Base-by-base conservation (phyloP, 2,329 filamentous ascomycete genomes). In the Paecilomyces sp. region DNA sequence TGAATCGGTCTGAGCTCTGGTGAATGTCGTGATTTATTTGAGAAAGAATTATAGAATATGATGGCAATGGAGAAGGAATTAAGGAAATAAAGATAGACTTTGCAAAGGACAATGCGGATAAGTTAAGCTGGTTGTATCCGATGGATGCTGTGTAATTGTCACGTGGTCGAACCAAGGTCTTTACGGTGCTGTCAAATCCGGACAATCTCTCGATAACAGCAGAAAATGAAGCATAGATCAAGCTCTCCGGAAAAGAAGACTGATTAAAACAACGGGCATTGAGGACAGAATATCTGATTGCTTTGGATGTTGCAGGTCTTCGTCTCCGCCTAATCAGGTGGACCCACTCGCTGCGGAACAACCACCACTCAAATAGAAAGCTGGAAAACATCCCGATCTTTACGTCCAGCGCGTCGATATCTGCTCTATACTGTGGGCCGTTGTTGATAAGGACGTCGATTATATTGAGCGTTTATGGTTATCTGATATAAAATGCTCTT, bases 251-350 rank as follows among this genome's bases (percentile, higher is more conserved):
- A 8, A 47, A 4, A 47, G 36, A 47, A 47, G 12, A n/a, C 2
- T n/a, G 36, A 47, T 47, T 8, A 3, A 18, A 47, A 2, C 36
- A 47, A 18, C n/a, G 4, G 13, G 12, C 1, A 8, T 11, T 33
- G 31, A 33, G 8, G 36, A 47, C 22, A 47, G 8, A n/a, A 18
- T 7, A 18, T 6, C 7, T 8, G 15, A 47, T 18, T n/a, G 2
- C 36, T 18, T 47, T 47, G 15, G 41, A 47, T 47, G n/a, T 54
- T 41, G 18, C 15, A 34, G 30, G 13, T 41, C 50, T 34, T 41
- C n/a, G 51, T 61, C 63, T 59, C 62, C 62, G 54, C 8, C 62
- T 58, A 61, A 60, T 60, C 52, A 24, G 18, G 60, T 59, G 58
- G 60, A 61, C 55, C 62, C 58, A 57, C 54, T 34, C 36, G 34